Conservation (phyloP, 495 filamentous ascomycete genomes). For the Neurospora terricola region DNA sequence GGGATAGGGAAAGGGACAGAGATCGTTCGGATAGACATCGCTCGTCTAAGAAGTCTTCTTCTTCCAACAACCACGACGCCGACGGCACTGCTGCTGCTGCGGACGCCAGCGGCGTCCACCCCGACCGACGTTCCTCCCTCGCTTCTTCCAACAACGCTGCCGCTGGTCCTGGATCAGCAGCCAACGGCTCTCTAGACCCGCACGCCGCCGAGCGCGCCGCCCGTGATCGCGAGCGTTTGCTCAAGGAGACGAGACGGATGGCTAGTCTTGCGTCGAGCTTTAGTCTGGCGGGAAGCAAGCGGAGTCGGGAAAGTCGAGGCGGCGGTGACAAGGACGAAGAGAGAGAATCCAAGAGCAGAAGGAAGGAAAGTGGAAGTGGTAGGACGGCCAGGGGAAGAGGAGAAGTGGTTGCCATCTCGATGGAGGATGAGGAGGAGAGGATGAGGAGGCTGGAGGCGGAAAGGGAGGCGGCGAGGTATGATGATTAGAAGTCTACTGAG, state of each 20-base stretch:
- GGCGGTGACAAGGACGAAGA: not conserved
- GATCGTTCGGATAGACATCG: conserved; percentile 30
- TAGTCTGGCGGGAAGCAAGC: conserved; percentile 27
- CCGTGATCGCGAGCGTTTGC: conserved; percentile 62
- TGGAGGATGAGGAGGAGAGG: conserved; percentile 35
- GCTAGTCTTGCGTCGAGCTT: conserved; percentile 38
- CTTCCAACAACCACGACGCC: conserved; percentile 33
- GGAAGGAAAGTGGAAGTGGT: conserved; percentile 16
- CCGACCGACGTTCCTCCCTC: conserved; percentile 25
- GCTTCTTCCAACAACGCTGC: conserved; percentile 19
- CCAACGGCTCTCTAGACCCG: conserved; percentile 40
- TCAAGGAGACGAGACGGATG: conserved; percentile 70
- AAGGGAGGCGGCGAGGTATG: conserved; percentile 34
- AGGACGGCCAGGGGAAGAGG: conserved; percentile 31
- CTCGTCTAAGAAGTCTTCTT: conserved; percentile 12
- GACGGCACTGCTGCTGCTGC: conserved; percentile 4
- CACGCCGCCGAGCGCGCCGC: conserved; percentile 70
- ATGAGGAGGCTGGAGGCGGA: conserved; percentile 44
- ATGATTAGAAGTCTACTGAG: conserved; percentile 9
- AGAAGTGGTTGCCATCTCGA: conserved; percentile 29
- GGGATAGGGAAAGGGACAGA: conserved; percentile 25
- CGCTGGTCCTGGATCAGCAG: conserved; percentile 24
- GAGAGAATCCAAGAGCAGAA: conserved; percentile 31
- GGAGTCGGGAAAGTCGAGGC: conserved; percentile 6
- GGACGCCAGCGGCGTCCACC: conserved; percentile 12